These are phyloP conservation scores for Alternaria ventricosa DNA, from an alignment of 2,329 filamentous ascomycete genomes.

Conservation along the genomic window DNA sequence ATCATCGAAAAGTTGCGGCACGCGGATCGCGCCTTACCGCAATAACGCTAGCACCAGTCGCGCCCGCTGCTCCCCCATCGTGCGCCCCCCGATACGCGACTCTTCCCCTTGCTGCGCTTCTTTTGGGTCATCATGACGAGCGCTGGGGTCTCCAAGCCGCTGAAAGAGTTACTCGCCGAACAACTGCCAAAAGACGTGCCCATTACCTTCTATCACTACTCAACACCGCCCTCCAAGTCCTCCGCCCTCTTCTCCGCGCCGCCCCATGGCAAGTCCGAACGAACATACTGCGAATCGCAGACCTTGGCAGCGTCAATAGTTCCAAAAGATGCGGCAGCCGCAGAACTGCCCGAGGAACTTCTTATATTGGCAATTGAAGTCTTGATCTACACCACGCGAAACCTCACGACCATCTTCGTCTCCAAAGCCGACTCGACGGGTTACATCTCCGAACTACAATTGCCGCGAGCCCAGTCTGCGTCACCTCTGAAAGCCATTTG, in stretches of 20 bases:
- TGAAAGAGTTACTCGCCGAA: slow-evolving; percentile 57
- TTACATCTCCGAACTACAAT: slow-evolving; percentile 71
- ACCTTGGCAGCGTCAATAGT: slow-evolving; percentile 68
- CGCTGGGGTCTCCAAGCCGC: slow-evolving; percentile 25
- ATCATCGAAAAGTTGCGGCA: slow-evolving; percentile 41
- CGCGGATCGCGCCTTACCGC: slow-evolving; percentile 25
- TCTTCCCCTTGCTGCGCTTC: slow-evolving; percentile 7
- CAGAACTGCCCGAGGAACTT: slow-evolving; percentile 56
- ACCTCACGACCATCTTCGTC: slow-evolving; percentile 87
- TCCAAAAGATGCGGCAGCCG: slow-evolving; percentile 34
- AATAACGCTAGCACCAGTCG: slow-evolving; percentile 19
- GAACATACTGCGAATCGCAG: slow-evolving; percentile 87
- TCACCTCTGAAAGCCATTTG: slow-evolving; percentile 79
- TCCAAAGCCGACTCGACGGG: slow-evolving; percentile 98
- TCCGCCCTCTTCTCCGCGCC: slow-evolving; percentile 80
- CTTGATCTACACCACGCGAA: slow-evolving; percentile 80
- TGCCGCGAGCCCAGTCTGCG: slow-evolving; percentile 56
- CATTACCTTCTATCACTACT: slow-evolving; percentile 84
- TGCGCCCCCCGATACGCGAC: slow-evolving; percentile 14
- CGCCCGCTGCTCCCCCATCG: slow-evolving; percentile 23
- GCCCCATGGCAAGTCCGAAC: slow-evolving; percentile 72
- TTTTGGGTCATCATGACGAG: slow-evolving; percentile 33
- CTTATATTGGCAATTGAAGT: slow-evolving; percentile 86
- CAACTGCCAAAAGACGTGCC: slow-evolving; percentile 59
- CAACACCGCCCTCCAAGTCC: slow-evolving; percentile 78